phyloP scores from a whole-genome alignment of 345 rosid genomes.

The Draba incana region DNA sequence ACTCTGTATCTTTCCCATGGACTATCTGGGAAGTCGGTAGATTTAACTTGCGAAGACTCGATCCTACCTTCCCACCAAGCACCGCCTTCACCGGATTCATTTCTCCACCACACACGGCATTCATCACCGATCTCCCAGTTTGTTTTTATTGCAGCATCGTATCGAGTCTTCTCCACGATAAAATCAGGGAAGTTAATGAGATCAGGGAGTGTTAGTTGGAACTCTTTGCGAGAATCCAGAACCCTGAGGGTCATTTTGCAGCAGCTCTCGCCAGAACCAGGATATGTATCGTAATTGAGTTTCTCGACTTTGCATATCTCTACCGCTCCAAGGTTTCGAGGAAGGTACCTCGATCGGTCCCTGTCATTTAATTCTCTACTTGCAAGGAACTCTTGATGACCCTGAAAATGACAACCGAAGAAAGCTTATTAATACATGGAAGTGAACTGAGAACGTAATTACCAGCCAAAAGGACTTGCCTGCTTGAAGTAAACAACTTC shows the following conservation, averaged over 20 bases:
- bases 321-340: slow-evolving; percentile 66
- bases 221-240: slow-evolving; percentile 62
- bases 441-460: slow-evolving; percentile 1
- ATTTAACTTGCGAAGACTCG: slow-evolving; percentile 56
- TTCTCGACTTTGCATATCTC: slow-evolving; percentile 78
- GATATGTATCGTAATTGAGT: slow-evolving; percentile 70
- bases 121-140: slow-evolving; percentile 73
- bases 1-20: slow-evolving; percentile 90
- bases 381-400: slow-evolving; percentile 73
- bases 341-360: slow-evolving; percentile 64
- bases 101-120: slow-evolving; percentile 92
- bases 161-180: slow-evolving; percentile 83
- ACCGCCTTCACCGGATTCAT: slow-evolving; percentile 67
- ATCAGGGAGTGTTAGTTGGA: slow-evolving; percentile 80
- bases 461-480: slow-evolving; percentile 46
- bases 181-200: slow-evolving; percentile 81
- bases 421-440: slow-evolving; percentile 25
- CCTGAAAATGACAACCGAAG: slow-evolving; percentile 58
- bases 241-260: slow-evolving; percentile 88
- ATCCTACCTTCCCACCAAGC: slow-evolving; percentile 90
- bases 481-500: slow-evolving; percentile 89
- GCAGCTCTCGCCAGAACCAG: slow-evolving; percentile 97
- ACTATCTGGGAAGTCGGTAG: slow-evolving; percentile 76
- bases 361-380: slow-evolving; percentile 46
- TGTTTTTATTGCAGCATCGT: slow-evolving; percentile 68